Base-by-base conservation (phyloP, 2,329 filamentous ascomycete species). In the Aspergillus flavus region DNA sequence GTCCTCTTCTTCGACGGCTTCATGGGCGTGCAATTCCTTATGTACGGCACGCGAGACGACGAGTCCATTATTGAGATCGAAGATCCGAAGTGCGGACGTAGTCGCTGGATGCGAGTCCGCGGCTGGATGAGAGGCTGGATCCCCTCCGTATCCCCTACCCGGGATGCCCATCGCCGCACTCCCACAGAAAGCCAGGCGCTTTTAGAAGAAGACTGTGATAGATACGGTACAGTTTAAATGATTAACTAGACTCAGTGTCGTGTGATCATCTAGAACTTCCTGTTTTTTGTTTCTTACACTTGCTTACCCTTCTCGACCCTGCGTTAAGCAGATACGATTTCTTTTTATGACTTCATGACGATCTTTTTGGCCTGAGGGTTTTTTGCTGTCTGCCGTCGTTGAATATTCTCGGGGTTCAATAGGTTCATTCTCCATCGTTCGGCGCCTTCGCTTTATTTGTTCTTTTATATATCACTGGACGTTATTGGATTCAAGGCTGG, bases 111-210 rank as follows among this genome's bases (percentile, higher is more conserved):
- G 46, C 78, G 81, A 32, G 86, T 89, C 6, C 86, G 80, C 61
- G 87, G 87, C 11, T 89, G 86, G 86, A 88, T 89, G 86, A 81
- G 87, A 63, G 87, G 87, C 2, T 89, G 87, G 87, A 83, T 88
- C 41, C 87, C 87, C 59, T 80, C 80, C 21, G 77, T 83, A 30
- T 77, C 78, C 23, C 77, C 79, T 36, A 70, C 72, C 32, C 72
- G 71, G 58, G 72, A 72, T 30, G 61, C 57, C 23, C 50, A 34
- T 4, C 34, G 54, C 30, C 59, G 63, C 7, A 52, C 56, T 28
- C 45, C 67, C 11, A 68, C 63, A 28, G 77, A 79, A 59, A 69
- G 69, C 11, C 74, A 73, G 61, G 66, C 72, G 45, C 69, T 79
- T 41, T 66, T 79, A 45, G 61, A 66, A 21, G 62, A 68, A 5